Conservation (phyloP, 2,329 filamentous ascomycete genomes). For the Exophiala oligosperma region DNA sequence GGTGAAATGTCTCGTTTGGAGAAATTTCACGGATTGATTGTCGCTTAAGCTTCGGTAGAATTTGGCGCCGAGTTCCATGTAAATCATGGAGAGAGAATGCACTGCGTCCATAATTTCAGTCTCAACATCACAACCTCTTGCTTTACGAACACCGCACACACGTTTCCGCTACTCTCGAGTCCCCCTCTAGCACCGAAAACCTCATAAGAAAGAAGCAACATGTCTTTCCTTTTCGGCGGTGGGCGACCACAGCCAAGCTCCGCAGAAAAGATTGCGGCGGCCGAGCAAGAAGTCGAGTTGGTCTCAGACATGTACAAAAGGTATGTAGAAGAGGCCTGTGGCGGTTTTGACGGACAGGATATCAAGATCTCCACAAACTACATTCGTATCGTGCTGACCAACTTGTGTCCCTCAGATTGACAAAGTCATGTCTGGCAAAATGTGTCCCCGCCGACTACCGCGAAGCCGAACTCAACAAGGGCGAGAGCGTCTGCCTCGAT, state of each 20-base stretch:
- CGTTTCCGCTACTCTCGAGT: background rate
- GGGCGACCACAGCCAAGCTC: constrained; percentile 80
- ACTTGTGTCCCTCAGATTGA: constrained; percentile 59
- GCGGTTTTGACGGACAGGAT: background rate
- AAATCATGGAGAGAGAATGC: background rate
- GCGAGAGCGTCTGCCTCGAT: constrained; percentile 96
- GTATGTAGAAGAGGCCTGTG: constrained; percentile 51
- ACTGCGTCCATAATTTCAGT: no score
- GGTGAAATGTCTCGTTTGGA: constrained; percentile 10
- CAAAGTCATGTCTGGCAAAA: constrained; percentile 88
- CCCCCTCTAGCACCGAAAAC: background rate
- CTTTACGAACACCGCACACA: background rate
- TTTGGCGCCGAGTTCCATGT: background rate
- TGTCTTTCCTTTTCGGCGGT: constrained; percentile 73
- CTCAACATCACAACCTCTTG: background rate
- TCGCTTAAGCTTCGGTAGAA: constrained; percentile 33
- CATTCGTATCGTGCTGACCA: background rate
- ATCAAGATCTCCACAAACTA: background rate
- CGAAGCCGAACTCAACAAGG: constrained; percentile 96
- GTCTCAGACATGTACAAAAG: constrained; percentile 97
- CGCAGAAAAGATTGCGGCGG: constrained; percentile 94
- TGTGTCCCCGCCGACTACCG: constrained; percentile 91
- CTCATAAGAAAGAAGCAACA: constrained; percentile 41
- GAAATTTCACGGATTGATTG: background rate
- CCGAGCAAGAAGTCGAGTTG: constrained; percentile 93